phyloP scores from a whole-genome alignment of 2,329 filamentous ascomycete species.

The Fusarium sublunatum region DNA sequence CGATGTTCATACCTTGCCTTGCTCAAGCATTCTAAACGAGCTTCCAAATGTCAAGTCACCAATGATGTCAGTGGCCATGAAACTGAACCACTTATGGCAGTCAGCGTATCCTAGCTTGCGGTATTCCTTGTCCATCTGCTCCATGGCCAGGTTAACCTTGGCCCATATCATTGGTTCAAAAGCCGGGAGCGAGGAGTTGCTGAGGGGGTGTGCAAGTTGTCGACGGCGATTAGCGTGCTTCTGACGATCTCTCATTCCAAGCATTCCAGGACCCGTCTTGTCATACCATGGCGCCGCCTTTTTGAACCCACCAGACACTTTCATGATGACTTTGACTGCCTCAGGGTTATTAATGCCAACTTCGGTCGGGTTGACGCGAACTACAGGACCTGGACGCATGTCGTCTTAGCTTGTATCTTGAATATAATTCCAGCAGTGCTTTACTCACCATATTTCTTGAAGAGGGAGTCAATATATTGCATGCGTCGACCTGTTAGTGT shows the following conservation, averaged over 20 bases:
- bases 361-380: neutral
- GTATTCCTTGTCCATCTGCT: neutral
- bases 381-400: neutral
- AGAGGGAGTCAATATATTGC: conserved; percentile 2
- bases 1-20: neutral
- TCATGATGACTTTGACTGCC: conserved; percentile 2
- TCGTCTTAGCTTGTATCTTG: neutral
- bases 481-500: neutral
- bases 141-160: conserved; percentile 1
- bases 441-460: neutral
- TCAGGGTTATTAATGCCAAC: neutral
- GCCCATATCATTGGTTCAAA: neutral
- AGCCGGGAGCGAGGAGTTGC: neutral
- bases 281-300: conserved; percentile 7
- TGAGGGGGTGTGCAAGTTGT: neutral
- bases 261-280: conserved; percentile 1
- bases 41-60: conserved; percentile 9
- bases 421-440: fast-evolving
- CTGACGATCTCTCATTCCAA: conserved; percentile 4
- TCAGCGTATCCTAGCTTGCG: neutral
- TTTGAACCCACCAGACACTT: neutral
- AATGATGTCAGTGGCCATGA: conserved; percentile 17
- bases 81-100: conserved; percentile 6
- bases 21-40: conserved; percentile 6
- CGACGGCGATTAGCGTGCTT: neutral